These are phyloP conservation scores for Fusarium floridanum DNA, from an alignment of 2,329 filamentous ascomycete species.

Conservation along the genomic window DNA sequence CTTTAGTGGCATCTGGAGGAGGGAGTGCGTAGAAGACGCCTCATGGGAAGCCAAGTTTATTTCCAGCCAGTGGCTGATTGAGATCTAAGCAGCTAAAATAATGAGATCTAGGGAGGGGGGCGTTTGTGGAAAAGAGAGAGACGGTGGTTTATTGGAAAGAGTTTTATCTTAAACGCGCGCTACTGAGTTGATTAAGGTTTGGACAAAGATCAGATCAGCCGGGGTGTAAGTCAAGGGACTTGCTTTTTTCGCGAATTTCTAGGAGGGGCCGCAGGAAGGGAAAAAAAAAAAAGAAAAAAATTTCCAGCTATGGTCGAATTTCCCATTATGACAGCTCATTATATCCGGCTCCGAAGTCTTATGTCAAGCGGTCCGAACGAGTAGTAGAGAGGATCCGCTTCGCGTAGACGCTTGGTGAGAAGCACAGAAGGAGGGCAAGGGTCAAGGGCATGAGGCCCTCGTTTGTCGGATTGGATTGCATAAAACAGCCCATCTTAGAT, in stretches of 20 bases:
- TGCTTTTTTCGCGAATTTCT: slow-evolving; percentile 26
- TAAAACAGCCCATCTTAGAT: background rate
- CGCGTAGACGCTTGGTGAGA: slow-evolving; percentile 2
- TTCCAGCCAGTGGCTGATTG: slow-evolving; percentile 1
- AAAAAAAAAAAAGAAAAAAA: background rate
- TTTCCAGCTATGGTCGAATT: slow-evolving; percentile 2
- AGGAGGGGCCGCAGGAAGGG: background rate
- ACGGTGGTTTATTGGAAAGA: slow-evolving; percentile 1
- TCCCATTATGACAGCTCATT: slow-evolving; percentile 31
- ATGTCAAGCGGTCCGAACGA: slow-evolving; percentile 2
- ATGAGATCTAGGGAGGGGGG: slow-evolving; percentile 9
- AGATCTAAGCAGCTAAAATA: slow-evolving; percentile 12
- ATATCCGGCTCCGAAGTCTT: slow-evolving; percentile 33
- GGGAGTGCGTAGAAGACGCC: slow-evolving; percentile 4
- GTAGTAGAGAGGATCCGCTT: slow-evolving; percentile 1
- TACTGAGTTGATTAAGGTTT: slow-evolving; percentile 35
- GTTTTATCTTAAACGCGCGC: slow-evolving; percentile 10
- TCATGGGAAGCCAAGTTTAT: slow-evolving; percentile 11
- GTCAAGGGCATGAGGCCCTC: background rate
- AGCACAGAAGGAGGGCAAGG: background rate
- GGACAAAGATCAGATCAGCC: slow-evolving; percentile 40
- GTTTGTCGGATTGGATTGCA: background rate
- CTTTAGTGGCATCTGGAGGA: slow-evolving; percentile 8
- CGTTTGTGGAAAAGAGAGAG: background rate
- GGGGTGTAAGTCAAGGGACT: slow-evolving; percentile 29